phyloP scores from a whole-genome alignment of 768 basidiomycete genomes.

The Pisolithus orientalis region DNA sequence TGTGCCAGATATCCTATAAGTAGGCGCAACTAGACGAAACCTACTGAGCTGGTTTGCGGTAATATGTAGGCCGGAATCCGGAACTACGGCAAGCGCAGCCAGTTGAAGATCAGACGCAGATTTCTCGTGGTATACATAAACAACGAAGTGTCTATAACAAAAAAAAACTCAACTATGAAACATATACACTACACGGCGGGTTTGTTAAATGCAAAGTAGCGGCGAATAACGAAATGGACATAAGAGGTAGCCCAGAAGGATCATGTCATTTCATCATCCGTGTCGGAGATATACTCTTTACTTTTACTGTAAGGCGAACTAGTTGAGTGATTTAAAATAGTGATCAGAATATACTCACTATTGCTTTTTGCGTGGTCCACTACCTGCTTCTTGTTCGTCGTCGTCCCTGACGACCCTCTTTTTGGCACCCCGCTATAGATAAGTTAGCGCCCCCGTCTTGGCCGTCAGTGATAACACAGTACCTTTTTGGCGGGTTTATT shows the following conservation, averaged over 20 bases:
- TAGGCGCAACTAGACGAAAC: no score
- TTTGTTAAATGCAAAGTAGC: background rate
- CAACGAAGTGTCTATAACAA: background rate
- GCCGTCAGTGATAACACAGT: constrained; percentile 6
- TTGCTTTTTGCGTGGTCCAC: constrained; percentile 70
- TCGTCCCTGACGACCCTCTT: constrained; percentile 76
- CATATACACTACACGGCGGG: background rate
- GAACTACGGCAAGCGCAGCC: no score
- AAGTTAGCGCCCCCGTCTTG: background rate
- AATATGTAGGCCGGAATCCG: no score
- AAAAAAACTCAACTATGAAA: background rate
- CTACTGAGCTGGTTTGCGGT: no score
- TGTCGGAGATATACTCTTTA: constrained; percentile 81
- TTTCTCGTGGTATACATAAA: background rate
- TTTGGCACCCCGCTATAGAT: constrained; percentile 43
- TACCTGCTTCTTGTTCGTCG: constrained; percentile 61
- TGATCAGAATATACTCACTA: constrained; percentile 43
- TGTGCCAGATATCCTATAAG: no score
- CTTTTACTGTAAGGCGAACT: constrained; percentile 58
- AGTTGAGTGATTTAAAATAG: background rate
- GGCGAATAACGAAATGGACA: constrained; percentile 7
- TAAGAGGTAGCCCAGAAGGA: constrained; percentile 7
- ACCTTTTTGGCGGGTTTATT: constrained; percentile 66
- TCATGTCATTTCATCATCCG: constrained; percentile 64
- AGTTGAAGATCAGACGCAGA: no score